phyloP scores from a whole-genome alignment of 106 monocot genomes.

The Allium cepa region DNA sequence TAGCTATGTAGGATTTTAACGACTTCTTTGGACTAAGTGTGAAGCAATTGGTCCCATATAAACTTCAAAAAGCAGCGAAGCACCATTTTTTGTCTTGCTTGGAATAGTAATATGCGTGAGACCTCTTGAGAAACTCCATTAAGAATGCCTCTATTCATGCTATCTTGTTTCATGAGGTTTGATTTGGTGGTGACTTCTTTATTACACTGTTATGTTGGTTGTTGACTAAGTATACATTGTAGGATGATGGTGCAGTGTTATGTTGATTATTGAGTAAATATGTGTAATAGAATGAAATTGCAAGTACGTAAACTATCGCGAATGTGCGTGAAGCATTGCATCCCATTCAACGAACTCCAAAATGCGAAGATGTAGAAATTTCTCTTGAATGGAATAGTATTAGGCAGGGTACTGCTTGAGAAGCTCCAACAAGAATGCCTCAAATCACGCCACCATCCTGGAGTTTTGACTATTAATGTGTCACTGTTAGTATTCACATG shows the following conservation, averaged over 20 bases:
- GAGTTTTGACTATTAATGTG: conserved; percentile 37
- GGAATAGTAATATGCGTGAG: conserved; percentile 90
- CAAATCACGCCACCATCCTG: conserved; percentile 29
- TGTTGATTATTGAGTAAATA: too few relatives aligned
- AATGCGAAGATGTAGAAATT: conserved; percentile 62
- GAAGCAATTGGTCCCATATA: conserved; percentile 99
- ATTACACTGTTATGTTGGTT: background rate
- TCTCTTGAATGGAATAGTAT: conserved; percentile 41
- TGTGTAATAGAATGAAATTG: too few relatives aligned
- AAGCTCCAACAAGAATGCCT: conserved; percentile 93
- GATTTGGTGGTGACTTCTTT: background rate
- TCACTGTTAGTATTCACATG: background rate
- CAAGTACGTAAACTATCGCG: background rate
- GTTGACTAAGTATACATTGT: too few relatives aligned
- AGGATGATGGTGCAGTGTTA: too few relatives aligned
- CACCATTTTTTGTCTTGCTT: conserved; percentile 46
- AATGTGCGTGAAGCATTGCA: conserved; percentile 96
- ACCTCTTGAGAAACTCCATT: conserved; percentile 98
- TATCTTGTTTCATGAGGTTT: conserved; percentile 42
- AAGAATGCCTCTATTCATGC: conserved; percentile 68
- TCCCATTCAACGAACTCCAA: conserved; percentile 98
- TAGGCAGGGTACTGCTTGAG: conserved; percentile 94
- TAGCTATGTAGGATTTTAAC: conserved; percentile 26
- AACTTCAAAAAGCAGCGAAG: conserved; percentile 98
- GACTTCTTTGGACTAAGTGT: conserved; percentile 34